phyloP scores from a whole-genome alignment of 2,329 filamentous ascomycete genomes.

The Neonectria ditissima region DNA sequence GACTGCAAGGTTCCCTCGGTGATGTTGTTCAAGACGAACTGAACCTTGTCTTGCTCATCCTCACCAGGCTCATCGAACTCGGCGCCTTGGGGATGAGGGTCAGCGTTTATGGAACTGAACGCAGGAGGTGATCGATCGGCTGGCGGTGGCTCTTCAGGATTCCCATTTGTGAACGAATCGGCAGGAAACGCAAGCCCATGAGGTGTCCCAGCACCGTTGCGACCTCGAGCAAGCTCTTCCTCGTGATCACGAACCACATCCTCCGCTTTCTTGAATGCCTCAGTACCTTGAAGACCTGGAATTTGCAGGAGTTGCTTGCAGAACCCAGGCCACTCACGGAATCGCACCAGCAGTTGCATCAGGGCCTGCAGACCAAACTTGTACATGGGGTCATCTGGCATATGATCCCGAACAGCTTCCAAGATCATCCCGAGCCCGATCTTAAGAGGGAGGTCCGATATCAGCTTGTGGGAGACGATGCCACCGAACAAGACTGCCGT shows the following conservation, averaged over 20 bases:
- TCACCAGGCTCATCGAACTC: constrained; percentile 85
- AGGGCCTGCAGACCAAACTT: constrained; percentile 97
- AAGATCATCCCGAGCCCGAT: constrained; percentile 97
- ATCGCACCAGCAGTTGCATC: constrained; percentile 84
- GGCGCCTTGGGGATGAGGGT: constrained; percentile 71
- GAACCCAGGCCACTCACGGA: constrained; percentile 95
- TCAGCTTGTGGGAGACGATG: constrained; percentile 92
- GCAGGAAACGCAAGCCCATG: constrained; percentile 53
- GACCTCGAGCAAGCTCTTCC: constrained; percentile 68
- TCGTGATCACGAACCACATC: constrained; percentile 79
- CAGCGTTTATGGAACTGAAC: constrained; percentile 83
- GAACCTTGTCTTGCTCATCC: constrained; percentile 89
- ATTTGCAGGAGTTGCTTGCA: constrained; percentile 88
- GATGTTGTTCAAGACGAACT: constrained; percentile 97
- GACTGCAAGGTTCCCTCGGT: constrained; percentile 88
- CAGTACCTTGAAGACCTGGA: constrained; percentile 83
- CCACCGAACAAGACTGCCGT: constrained; percentile 97
- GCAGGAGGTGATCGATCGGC: constrained; percentile 73
- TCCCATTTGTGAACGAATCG: constrained; percentile 76
- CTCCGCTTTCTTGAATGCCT: constrained; percentile 85
- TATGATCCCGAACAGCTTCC: constrained; percentile 91
- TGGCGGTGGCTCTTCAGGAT: constrained; percentile 69
- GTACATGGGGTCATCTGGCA: constrained; percentile 90
- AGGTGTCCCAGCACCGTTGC: constrained; percentile 61
- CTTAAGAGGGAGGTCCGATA: constrained; percentile 89